phyloP scores from a whole-genome alignment of 2,329 filamentous ascomycete genomes.

The Pseudophaeomoniella oleicola region DNA sequence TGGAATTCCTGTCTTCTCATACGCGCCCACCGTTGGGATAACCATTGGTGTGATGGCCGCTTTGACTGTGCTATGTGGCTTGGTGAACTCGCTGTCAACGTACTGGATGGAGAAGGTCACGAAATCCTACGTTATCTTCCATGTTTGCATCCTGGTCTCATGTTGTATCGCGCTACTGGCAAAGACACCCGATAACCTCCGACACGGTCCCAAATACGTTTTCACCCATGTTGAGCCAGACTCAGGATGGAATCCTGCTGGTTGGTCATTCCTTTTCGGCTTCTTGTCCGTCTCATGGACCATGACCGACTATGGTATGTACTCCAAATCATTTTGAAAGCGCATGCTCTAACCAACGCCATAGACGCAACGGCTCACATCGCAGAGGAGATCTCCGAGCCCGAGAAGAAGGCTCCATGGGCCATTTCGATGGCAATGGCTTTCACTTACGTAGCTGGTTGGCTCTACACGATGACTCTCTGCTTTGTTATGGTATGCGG shows the following conservation, averaged over 20 bases:
- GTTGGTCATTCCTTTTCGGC: constrained; percentile 46
- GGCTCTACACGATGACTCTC: constrained; percentile 43
- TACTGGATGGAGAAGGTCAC: constrained; percentile 44
- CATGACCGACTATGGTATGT: constrained; percentile 41
- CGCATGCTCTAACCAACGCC: constrained; percentile 1
- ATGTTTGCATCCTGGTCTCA: constrained; percentile 36
- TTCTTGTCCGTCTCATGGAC: constrained; percentile 46
- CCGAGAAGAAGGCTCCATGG: constrained; percentile 38
- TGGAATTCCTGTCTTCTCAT: constrained; percentile 22
- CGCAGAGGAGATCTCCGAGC: constrained; percentile 37
- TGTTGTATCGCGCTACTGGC: constrained; percentile 37
- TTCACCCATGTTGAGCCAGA: constrained; percentile 38
- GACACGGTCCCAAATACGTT: constrained; percentile 37
- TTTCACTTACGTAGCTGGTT: constrained; percentile 41
- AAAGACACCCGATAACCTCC: constrained; percentile 27
- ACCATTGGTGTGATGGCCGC: constrained; percentile 42
- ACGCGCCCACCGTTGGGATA: constrained; percentile 29
- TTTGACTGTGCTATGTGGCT: constrained; percentile 35
- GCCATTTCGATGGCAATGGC: constrained; percentile 41
- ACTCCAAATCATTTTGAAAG: constrained; percentile 17
- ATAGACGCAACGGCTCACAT: constrained; percentile 29
- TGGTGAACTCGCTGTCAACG: constrained; percentile 41
- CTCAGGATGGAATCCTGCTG: constrained; percentile 39
- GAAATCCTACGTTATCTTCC: constrained; percentile 43
- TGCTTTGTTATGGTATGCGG: constrained; percentile 44